phyloP scores from a whole-genome alignment of 352 stramenopile species.

The Paralagenidium karlingii region DNA sequence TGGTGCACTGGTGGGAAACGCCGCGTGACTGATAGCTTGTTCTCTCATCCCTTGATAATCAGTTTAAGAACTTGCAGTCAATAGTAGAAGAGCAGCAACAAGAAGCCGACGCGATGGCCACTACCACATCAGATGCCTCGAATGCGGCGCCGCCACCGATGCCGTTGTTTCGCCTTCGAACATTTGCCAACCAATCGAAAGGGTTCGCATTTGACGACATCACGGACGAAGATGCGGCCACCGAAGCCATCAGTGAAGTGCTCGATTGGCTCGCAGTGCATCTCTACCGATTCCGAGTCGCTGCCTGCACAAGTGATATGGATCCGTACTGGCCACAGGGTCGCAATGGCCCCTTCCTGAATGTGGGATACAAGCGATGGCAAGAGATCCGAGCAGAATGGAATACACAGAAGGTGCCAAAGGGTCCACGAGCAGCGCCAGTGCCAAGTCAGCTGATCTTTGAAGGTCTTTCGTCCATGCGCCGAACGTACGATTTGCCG shows the following conservation, averaged over 20 bases:
- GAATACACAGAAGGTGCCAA: slow-evolving; percentile 53
- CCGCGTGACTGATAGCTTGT: too few relatives aligned
- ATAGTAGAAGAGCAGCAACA: too few relatives aligned
- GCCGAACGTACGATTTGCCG: slow-evolving; percentile 75
- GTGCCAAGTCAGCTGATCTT: slow-evolving; percentile 70
- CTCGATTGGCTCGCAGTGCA: slow-evolving; percentile 78
- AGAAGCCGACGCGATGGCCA: too few relatives aligned
- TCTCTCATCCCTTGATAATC: too few relatives aligned
- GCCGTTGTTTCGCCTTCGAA: too few relatives aligned
- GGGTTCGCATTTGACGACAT: slow-evolving; percentile 83
- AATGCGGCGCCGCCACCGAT: slow-evolving; percentile 8
- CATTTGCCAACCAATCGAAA: slow-evolving; percentile 55
- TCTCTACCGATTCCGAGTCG: slow-evolving; percentile 68
- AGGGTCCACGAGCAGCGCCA: slow-evolving; percentile 44
- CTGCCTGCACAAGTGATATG: slow-evolving; percentile 54
- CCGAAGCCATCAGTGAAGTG: slow-evolving; percentile 71
- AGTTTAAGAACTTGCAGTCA: too few relatives aligned
- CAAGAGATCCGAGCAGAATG: slow-evolving; percentile 55
- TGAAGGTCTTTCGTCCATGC: slow-evolving; percentile 73
- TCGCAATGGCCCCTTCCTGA: slow-evolving; percentile 78
- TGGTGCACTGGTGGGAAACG: too few relatives aligned
- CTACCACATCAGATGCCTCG: too few relatives aligned
- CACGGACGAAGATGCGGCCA: slow-evolving; percentile 82
- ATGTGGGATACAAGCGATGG: slow-evolving; percentile 65
- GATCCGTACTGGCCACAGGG: slow-evolving; percentile 63